A percentile compares a stretch with the other conserved stretches of the same genome.
Evolutionary conservation across 2,329 filamentous ascomycete species (phyloP).

Genomic region (Cladorrhinum sp.): DNA sequence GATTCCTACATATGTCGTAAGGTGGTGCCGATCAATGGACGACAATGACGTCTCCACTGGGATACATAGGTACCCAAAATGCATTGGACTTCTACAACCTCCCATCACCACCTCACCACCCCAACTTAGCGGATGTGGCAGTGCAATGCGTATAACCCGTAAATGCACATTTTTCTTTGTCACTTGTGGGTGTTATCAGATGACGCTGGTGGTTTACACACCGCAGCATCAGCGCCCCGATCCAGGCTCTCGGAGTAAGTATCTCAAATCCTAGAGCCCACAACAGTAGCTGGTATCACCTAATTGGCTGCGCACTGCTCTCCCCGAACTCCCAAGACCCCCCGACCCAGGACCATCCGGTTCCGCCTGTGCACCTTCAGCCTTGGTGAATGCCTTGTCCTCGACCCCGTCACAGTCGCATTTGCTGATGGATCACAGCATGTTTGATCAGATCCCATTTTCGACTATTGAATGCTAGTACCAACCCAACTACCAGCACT

Average conservation of each 20-base stretch:
- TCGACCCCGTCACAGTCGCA: neutral
- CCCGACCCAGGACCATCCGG: neutral
- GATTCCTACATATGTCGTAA: too few relatives aligned
- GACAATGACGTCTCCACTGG: neutral
- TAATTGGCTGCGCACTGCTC: neutral
- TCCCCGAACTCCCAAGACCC: neutral
- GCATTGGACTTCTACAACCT: neutral
- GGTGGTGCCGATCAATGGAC: neutral
- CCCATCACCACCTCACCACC: neutral
- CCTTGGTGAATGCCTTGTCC: constrained; percentile 2
- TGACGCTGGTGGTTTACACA: too few relatives aligned
- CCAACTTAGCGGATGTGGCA: neutral
- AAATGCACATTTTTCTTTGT: neutral
- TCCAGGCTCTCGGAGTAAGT: neutral
- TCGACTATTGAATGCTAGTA: neutral
- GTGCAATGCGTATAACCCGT: neutral
- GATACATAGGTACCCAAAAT: neutral
- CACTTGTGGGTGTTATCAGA: neutral
- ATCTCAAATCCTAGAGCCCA: neutral
- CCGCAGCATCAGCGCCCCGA: neutral
- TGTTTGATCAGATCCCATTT: neutral
- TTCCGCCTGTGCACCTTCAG: neutral
- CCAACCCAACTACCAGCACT: neutral
- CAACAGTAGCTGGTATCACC: neutral
- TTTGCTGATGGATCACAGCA: neutral